phyloP scores from a whole-genome alignment of 192 early-diverging fungal species.

The Backusella tuberculispora region DNA sequence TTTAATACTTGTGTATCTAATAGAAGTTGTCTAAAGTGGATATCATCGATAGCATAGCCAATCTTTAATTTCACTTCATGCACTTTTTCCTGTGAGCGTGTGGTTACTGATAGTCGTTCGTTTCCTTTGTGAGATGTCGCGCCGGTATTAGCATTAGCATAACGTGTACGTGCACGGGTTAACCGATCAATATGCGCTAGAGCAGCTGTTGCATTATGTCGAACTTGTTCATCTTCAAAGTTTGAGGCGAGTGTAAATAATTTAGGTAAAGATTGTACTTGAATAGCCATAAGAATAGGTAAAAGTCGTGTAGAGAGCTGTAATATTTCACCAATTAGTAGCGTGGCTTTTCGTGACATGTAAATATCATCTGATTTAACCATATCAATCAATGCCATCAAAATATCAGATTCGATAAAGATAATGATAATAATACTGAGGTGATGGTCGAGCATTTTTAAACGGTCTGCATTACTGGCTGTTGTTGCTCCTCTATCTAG shows the following conservation, averaged over 20 bases:
- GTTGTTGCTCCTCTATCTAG: constrained; percentile 5
- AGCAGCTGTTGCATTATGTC: constrained; percentile 77
- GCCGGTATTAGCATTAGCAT: constrained; percentile 27
- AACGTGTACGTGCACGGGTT: constrained; percentile 48
- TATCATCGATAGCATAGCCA: constrained; percentile 72
- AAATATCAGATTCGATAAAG: constrained; percentile 77
- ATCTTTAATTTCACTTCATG: constrained; percentile 62
- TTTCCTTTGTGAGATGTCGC: constrained; percentile 19
- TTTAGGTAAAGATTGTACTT: constrained; percentile 70
- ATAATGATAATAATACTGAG: constrained; percentile 69
- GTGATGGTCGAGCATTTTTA: constrained; percentile 72
- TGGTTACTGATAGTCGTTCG: constrained; percentile 23
- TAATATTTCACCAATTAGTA: constrained; percentile 76
- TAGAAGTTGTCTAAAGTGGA: constrained; percentile 67
- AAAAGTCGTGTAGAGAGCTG: constrained; percentile 71
- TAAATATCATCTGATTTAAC: constrained; percentile 64
- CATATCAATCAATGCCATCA: constrained; percentile 67
- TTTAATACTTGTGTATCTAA: constrained; percentile 72
- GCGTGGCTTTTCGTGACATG: constrained; percentile 66
- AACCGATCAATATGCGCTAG: constrained; percentile 76
- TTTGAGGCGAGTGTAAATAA: constrained; percentile 76
- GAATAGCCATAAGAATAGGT: constrained; percentile 55
- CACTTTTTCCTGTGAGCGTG: constrained; percentile 46
- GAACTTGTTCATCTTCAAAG: constrained; percentile 73
- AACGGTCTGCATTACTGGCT: constrained; percentile 45